Evolutionary conservation across 2,329 filamentous ascomycete genomes (phyloP), one percentile per base, ranked within the genome.

Genomic region (Neopestalotiopsis sp.): DNA sequence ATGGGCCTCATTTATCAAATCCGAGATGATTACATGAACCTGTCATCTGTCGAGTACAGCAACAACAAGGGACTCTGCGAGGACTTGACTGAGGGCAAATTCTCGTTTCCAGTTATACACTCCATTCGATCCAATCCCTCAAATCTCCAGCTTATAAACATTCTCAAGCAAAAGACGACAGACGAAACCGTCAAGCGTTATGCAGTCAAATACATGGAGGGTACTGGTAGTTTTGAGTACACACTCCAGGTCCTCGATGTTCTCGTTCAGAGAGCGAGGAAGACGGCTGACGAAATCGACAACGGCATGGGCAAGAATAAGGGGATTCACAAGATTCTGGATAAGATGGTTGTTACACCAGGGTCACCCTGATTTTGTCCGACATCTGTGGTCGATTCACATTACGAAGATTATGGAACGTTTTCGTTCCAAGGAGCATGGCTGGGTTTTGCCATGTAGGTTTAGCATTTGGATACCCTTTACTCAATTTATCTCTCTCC

Each of bases 1-100:
- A 89, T 97, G 69, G 94, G 94, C 40, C 89, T 96, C 68, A 90
- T 96, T 79, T 97, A 94, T 85, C 94, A 97, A 81, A 96, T 97
- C 81, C 89, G 93, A 74, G 93, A 95, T 83, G 96, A 99, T 86
- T 97, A 97, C 83, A 90, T 94, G 80, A 98, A 98, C 79, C 89
- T 99, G 58, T 88, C 87, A 38, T 89, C 86, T 20, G 84, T 83
- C n/a, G 86, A 90, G 76, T 98, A 98, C 84, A 91, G 90, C 49
- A 85, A 92, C 72, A 95, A 97, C 81, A 98, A 98, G 84, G 96
- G 95, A 64, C 88, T 97, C 74, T 97, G 94, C 80, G 95, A 98
- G 83, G 96, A 98, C 81, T 83, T 98, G 74, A 98, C 94, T 1
- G 96, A 98, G 83, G 95, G 95, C 72, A 98, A 98, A 85, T 98